A percentile compares a stretch with the other conserved stretches of the same genome.
phyloP scores from a whole-genome alignment of 2,329 filamentous ascomycete species.

The Apiospora rasikravindrae region DNA sequence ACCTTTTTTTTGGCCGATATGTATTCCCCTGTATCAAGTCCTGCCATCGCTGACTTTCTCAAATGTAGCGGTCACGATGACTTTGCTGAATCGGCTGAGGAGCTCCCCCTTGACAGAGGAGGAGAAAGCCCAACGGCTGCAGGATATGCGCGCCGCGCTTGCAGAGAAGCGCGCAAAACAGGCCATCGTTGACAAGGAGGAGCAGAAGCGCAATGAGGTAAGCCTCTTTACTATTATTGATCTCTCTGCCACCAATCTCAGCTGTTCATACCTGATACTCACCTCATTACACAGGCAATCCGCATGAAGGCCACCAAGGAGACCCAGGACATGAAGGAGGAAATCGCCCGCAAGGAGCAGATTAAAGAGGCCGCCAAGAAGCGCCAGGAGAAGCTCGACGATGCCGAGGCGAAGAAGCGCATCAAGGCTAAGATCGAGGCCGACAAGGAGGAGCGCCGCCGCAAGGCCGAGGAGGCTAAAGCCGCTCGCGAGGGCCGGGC shows the following conservation, averaged over 20 bases:
- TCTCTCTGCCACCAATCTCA: not conserved
- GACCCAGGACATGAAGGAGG: conserved; percentile 86
- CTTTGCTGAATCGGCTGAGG: conserved; percentile 92
- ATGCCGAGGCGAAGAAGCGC: conserved; percentile 83
- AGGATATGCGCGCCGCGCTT: conserved; percentile 74
- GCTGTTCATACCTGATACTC: not conserved
- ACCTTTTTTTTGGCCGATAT: too few relatives aligned
- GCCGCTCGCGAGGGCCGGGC: conserved; percentile 80
- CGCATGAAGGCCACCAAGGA: conserved; percentile 90
- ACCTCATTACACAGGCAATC: conserved; percentile 57
- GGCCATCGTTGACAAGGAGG: conserved; percentile 76
- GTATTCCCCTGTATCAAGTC: not conserved
- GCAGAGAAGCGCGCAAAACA: conserved; percentile 74
- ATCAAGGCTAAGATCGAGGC: conserved; percentile 94
- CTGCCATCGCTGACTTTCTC: conserved; percentile 25
- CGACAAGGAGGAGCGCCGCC: conserved; percentile 86
- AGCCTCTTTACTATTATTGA: not conserved
- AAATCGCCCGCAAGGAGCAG: conserved; percentile 84
- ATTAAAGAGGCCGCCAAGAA: conserved; percentile 90
- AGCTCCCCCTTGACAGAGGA: conserved; percentile 91
- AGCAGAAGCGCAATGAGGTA: conserved; percentile 85
- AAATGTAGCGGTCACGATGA: conserved; percentile 76
- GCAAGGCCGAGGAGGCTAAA: conserved; percentile 85
- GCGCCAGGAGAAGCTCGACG: conserved; percentile 84
- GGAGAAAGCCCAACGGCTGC: conserved; percentile 81